A percentile compares a stretch with the other conserved stretches of the same genome.
Evolutionary conservation across 495 filamentous ascomycete genomes (phyloP).

Genomic region (Neurospora sp.): DNA sequence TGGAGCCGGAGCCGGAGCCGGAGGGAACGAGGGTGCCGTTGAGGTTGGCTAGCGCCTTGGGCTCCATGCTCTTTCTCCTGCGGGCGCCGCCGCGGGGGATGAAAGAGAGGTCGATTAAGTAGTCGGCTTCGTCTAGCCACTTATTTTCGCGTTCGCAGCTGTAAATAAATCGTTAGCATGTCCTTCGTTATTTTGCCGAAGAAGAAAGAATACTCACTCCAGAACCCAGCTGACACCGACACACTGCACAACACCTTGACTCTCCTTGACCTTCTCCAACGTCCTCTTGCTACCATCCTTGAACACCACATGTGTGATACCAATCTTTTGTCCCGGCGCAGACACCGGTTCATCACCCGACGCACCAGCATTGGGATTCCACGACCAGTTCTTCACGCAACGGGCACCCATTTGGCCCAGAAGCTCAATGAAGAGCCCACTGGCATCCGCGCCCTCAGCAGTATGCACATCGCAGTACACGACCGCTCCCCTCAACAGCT

Average conservation of each 20-base stretch:
- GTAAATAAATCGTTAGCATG: not conserved
- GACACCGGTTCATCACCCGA: not conserved
- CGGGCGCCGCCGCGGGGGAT: conserved; percentile 69
- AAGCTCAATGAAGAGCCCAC: conserved; percentile 71
- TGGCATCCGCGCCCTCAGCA: conserved; percentile 77
- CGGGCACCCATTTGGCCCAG: conserved; percentile 77
- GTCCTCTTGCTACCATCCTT: conserved; percentile 87
- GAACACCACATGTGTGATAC: conserved; percentile 91
- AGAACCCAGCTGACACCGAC: conserved; percentile 85
- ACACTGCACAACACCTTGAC: conserved; percentile 65
- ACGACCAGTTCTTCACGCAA: conserved; percentile 75
- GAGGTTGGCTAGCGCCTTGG: conserved; percentile 61
- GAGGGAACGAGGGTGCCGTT: conserved; percentile 54
- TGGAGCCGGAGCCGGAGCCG: conserved; percentile 22
- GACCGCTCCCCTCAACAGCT: conserved; percentile 58
- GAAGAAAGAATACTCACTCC: conserved; percentile 47
- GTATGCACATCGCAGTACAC: conserved; percentile 94
- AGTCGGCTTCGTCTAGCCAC: conserved; percentile 62
- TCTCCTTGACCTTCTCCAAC: conserved; percentile 73
- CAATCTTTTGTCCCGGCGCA: conserved; percentile 40
- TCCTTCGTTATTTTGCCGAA: not conserved
- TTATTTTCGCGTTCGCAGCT: conserved; percentile 73
- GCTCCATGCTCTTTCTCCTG: conserved; percentile 88
- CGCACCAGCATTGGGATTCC: conserved; percentile 48
- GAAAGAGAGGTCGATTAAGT: conserved; percentile 59